These are phyloP conservation scores for Lyophyllum atratum DNA, from an alignment of 768 basidiomycete genomes.

Conservation along the genomic window DNA sequence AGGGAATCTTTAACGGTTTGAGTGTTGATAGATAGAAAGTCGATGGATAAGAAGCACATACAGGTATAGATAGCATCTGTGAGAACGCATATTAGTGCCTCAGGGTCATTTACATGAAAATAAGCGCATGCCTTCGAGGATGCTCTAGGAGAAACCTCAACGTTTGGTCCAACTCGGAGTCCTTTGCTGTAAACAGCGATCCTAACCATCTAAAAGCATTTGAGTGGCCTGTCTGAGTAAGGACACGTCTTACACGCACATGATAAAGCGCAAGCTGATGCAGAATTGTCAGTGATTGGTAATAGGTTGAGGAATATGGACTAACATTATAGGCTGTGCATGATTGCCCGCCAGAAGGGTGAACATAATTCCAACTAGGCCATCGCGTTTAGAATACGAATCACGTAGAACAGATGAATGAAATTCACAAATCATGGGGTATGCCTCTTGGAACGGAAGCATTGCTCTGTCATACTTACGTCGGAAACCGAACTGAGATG, in stretches of 20 bases:
- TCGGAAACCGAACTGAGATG: background rate
- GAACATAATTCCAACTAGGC: slow-evolving; percentile 52
- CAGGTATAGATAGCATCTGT: slow-evolving; percentile 66
- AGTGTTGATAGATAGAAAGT: too few species aligned
- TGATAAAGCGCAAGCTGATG: slow-evolving; percentile 56
- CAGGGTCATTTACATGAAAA: background rate
- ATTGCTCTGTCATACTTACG: slow-evolving; percentile 44
- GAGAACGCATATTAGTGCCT: background rate
- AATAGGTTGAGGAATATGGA: slow-evolving; percentile 4
- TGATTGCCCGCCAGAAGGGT: slow-evolving; percentile 79
- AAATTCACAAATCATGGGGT: slow-evolving; percentile 58
- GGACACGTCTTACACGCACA: slow-evolving; percentile 40
- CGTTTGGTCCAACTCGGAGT: slow-evolving; percentile 51
- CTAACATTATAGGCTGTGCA: slow-evolving; percentile 69
- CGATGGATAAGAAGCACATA: slow-evolving; percentile 19
- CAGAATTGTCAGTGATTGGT: background rate
- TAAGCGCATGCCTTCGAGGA: slow-evolving; percentile 55
- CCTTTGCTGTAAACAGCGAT: slow-evolving; percentile 47
- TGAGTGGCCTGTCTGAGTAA: background rate
- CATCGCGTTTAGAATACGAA: background rate
- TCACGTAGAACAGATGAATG: background rate
- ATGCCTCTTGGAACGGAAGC: slow-evolving; percentile 70
- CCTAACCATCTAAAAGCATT: slow-evolving; percentile 55
- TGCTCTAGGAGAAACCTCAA: slow-evolving; percentile 78
- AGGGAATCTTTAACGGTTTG: slow-evolving; percentile 48